These are phyloP conservation scores for apple (Malus domestica) DNA, from an alignment of 306 rosid genomes.

Conservation along the genomic window DNA sequence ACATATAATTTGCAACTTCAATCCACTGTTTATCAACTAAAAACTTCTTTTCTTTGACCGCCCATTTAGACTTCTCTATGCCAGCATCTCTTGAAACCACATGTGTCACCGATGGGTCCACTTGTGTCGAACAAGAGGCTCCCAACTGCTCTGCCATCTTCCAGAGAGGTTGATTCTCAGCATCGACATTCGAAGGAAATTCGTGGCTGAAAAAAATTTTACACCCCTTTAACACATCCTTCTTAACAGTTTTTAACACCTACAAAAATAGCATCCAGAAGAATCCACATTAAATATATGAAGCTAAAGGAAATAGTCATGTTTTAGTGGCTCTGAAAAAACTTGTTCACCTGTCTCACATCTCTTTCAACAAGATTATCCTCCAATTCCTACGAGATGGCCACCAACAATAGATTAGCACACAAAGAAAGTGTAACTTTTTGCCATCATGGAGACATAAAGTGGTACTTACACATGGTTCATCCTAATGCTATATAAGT, in stretches of 20 bases:
- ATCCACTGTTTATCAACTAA: slow-evolving; percentile 82
- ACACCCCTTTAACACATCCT: slow-evolving; percentile 52
- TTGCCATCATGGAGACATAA: background rate
- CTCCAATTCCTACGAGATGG: slow-evolving; percentile 46
- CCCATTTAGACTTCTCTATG: slow-evolving; percentile 81
- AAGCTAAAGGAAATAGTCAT: background rate
- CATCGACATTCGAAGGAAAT: slow-evolving; percentile 35
- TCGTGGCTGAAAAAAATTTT: slow-evolving; percentile 62
- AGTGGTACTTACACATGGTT: slow-evolving; percentile 32
- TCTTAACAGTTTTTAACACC: slow-evolving; percentile 47
- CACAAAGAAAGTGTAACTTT: background rate
- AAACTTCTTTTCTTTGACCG: slow-evolving; percentile 57
- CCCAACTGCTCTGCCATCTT: slow-evolving; percentile 81
- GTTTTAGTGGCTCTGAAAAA: background rate
- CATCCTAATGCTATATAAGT: no score
- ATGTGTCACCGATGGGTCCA: slow-evolving; percentile 63
- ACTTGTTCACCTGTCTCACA: slow-evolving; percentile 63
- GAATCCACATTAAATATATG: background rate
- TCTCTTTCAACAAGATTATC: slow-evolving; percentile 50
- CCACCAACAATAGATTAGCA: slow-evolving; percentile 25
- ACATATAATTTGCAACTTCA: slow-evolving; percentile 71
- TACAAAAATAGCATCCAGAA: slow-evolving; percentile 13
- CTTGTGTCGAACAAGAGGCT: slow-evolving; percentile 57
- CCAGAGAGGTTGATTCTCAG: slow-evolving; percentile 47
- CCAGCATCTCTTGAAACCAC: slow-evolving; percentile 66